A percentile compares a stretch with the other conserved stretches of the same genome.
Evolutionary conservation across 2,329 filamentous ascomycete genomes (phyloP).

Genomic region (Colletotrichum plurivorum): DNA sequence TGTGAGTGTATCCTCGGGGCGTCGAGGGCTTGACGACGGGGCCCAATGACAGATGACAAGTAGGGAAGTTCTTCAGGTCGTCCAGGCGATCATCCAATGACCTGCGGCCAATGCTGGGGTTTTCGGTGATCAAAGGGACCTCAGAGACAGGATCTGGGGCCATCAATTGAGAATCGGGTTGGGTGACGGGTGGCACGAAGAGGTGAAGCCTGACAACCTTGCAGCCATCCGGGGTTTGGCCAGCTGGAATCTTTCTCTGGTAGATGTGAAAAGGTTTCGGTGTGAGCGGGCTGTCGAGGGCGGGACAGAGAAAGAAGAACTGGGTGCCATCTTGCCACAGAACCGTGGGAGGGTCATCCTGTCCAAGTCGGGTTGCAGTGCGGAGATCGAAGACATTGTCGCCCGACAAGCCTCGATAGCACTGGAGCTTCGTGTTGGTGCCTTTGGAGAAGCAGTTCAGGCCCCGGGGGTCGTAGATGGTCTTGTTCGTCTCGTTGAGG

Average conservation of each 20-base stretch:
- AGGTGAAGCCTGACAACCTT: not conserved
- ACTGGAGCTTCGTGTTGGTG: constrained; percentile 10
- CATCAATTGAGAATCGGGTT: too few species aligned
- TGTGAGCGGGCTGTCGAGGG: not conserved
- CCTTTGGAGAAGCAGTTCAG: constrained; percentile 4
- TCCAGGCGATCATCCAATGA: not conserved
- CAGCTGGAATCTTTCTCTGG: not conserved
- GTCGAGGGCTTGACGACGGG: not conserved
- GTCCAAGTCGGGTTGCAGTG: not conserved
- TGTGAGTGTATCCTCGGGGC: too few species aligned
- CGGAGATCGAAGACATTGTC: not conserved
- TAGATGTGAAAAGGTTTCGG: too few species aligned
- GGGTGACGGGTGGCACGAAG: too few species aligned
- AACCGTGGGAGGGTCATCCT: not conserved
- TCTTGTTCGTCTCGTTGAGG: not conserved
- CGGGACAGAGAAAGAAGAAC: constrained; percentile 12
- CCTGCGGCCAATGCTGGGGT: not conserved
- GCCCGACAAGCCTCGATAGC: constrained; percentile 1
- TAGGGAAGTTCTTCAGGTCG: not conserved
- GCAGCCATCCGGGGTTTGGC: not conserved
- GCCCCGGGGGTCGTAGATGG: constrained; percentile 4
- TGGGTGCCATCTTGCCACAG: constrained; percentile 8
- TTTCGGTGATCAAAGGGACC: not conserved
- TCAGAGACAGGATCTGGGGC: not conserved
- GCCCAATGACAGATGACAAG: not conserved